These are phyloP conservation scores for Diutina rugosa DNA, from an alignment of 1,139 yeast species.

Conservation along the genomic window DNA sequence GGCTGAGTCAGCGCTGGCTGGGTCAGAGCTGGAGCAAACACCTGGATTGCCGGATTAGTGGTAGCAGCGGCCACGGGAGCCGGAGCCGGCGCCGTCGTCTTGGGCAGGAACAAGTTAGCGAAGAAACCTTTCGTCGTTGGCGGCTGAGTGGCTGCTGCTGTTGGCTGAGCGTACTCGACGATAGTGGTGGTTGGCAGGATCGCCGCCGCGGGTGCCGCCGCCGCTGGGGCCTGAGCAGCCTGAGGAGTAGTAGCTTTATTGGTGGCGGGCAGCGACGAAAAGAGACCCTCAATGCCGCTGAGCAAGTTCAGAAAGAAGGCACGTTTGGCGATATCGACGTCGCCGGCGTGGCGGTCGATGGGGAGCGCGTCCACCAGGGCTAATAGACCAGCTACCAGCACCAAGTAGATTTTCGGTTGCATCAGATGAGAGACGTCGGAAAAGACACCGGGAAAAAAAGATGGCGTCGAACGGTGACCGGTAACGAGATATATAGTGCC, in stretches of 20 bases:
- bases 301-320: slow-evolving; percentile 1
- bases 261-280: not conserved
- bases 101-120: not conserved
- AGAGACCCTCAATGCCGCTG: not conserved
- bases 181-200: not conserved
- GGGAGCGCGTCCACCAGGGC: slow-evolving; percentile 1
- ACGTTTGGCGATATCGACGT: not conserved
- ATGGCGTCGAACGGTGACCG: not conserved
- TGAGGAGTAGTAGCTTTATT: not conserved
- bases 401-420: not conserved
- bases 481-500: not conserved
- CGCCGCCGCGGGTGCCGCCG: not conserved
- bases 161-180: not conserved
- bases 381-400: slow-evolving; percentile 1
- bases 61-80: not conserved
- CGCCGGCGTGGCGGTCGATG: not conserved
- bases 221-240: not conserved
- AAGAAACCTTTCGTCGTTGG: slow-evolving; percentile 1
- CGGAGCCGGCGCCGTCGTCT: not conserved
- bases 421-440: not conserved
- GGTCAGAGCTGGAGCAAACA: not conserved
- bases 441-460: not conserved
- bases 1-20: not conserved
- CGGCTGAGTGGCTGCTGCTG: not conserved
- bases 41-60: not conserved